Evolutionary conservation across 495 filamentous ascomycete species (phyloP), one percentile per base, ranked within the genome.

Genomic region (Astrocystis sublimbata): DNA sequence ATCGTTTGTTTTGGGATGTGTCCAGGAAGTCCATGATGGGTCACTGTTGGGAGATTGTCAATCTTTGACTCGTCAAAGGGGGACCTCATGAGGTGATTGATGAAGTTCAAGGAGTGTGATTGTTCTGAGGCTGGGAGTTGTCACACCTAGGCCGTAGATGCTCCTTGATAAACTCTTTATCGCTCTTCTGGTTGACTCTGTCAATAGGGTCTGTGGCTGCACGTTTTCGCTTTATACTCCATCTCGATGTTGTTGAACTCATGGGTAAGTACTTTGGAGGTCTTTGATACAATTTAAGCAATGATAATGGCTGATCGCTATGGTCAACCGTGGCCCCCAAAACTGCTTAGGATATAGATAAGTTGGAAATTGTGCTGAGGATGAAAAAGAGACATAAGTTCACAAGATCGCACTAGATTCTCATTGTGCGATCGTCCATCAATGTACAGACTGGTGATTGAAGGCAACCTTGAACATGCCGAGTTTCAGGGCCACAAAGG

Each of bases 1-100:
- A 7, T 60, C 63, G 15, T 67, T 63, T 13, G 76, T 81, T 2
- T 38, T 67, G 4, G 76, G 78, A 63, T 81, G 77, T n/a, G 60
- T 68, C 79, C 78, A 82, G 43, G 74, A 69, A 3, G 66, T 58
- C 80, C 79, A 83, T 28, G 73, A 57, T 17, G 70, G 59, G n/a
- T 67, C 71, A 42, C 61, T 66, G 30, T 2, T 13, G 28, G 26
- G 41, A 23, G 21, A n/a, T n/a, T n/a, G n/a, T n/a, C n/a, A n/a
- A n/a, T 55, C 30, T n/a, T 31, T 5, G 30, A 21, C 1, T 47
- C 33, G 46, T 26, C 28, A 53, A 46, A 46, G n/a, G n/a, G n/a
- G n/a, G n/a, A n/a, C n/a, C n/a, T n/a, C n/a, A n/a, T n/a, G n/a
- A n/a, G n/a, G n/a, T n/a, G n/a, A n/a, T n/a, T n/a, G n/a, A n/a